Base-by-base conservation (phyloP, 1,284 basidiomycete species). In the Fomitiporia mediterranea region DNA sequence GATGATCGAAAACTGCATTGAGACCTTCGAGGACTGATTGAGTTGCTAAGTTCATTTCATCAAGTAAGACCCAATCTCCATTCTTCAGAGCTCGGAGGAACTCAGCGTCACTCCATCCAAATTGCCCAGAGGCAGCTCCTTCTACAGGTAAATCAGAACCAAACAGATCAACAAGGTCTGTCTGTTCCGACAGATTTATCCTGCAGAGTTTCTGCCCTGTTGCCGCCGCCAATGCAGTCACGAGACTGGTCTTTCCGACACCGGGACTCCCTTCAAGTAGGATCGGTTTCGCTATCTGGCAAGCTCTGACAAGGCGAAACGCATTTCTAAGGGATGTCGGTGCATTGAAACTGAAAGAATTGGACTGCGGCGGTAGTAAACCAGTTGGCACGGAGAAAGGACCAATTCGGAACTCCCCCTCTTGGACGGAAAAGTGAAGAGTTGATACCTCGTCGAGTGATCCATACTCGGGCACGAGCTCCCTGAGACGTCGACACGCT, bases 141-240 rank as follows among this genome's bases (percentile, higher is more conserved):
- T 98, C 95, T 1, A 96, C 87, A 4, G 97, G 97, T 17, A 99
- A 78, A 70, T 99, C 97, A 34, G 94, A 94, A 13, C 97, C 97
- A 65, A 99, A 98, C 3, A 99, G 79, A 67, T 99, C 97, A 53
- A 94, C 86, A 15, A 99, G 80, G 69, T 99, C 97, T 0, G 97
- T 99, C 72, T 99, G 97, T 66, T 99, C 97, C 4, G 98, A 99
- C 35, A 99, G 74, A 72, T 99, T 99, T 79, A 99, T 97, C n/a
- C 98, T 87, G 67, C 87, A 92, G 13, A 99, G 78, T 28, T 79
- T 72, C 65, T 94, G 84, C 11, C 93, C 91, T 19, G 89, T 79
- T 6, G 89, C 74, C 58, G 84, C 85, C 17, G 95, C 94, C 2
- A 99, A 76, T 3, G 97, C 95, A 13, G 86, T 81, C 55, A 99